Conservation (phyloP, 768 basidiomycete species). For the Naematelia encephala region DNA sequence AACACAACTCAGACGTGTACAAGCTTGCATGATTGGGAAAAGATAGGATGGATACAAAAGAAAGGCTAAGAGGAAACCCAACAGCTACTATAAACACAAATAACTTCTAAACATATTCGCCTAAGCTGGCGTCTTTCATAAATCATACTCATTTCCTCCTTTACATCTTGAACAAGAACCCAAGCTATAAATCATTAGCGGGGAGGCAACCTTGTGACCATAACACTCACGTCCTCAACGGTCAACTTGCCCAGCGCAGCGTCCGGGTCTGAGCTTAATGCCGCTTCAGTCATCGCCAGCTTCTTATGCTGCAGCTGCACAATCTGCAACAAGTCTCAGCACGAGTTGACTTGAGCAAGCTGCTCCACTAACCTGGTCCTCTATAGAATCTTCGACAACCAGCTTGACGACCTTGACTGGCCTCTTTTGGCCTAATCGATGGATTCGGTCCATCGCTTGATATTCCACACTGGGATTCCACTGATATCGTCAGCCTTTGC, state of each 20-base stretch:
- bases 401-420: slow-evolving; percentile 92
- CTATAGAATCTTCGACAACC: slow-evolving; percentile 93
- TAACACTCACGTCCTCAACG: slow-evolving; percentile 59
- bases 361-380: slow-evolving; percentile 50
- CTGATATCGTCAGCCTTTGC: neutral
- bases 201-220: neutral
- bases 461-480: slow-evolving; percentile 89
- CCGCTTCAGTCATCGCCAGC: slow-evolving; percentile 73
- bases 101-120: too few relatives aligned
- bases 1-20: too few relatives aligned
- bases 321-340: slow-evolving; percentile 57
- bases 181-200: slow-evolving; percentile 24
- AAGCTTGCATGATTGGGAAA: too few relatives aligned
- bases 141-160: too few relatives aligned
- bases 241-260: slow-evolving; percentile 92
- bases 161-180: slow-evolving; percentile 50
- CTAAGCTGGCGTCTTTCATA: too few relatives aligned
- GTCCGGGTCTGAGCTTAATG: slow-evolving; percentile 45
- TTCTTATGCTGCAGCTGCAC: slow-evolving; percentile 98
- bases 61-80: too few relatives aligned
- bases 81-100: too few relatives aligned
- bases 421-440: slow-evolving; percentile 88
- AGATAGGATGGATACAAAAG: too few relatives aligned
- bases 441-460: slow-evolving; percentile 87
- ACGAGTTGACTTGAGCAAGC: neutral